A percentile compares a stretch with the other conserved stretches of the same genome.
Conservation (phyloP, 1,284 basidiomycete genomes). For the Anthracocystis walkeri region DNA sequence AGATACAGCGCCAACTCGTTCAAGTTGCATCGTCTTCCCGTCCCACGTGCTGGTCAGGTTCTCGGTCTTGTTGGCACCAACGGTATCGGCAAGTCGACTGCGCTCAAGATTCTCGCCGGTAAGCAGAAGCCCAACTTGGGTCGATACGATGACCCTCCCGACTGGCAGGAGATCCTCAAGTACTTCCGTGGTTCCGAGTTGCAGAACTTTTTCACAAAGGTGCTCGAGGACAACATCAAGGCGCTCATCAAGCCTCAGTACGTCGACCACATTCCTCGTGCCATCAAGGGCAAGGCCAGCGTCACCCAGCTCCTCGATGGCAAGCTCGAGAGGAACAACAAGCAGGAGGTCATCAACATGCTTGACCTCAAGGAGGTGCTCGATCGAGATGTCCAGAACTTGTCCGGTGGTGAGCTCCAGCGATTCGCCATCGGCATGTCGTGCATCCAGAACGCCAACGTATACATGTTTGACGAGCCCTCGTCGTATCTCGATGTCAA, state of each 20-base stretch:
- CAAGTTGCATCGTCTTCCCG: slow-evolving; percentile 68
- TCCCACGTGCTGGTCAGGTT: slow-evolving; percentile 67
- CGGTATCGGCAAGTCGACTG: slow-evolving; percentile 69
- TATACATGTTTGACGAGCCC: slow-evolving; percentile 70
- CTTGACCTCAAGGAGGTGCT: slow-evolving; percentile 66
- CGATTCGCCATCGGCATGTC: slow-evolving; percentile 69
- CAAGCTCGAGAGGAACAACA: slow-evolving; percentile 67
- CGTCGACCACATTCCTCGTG: slow-evolving; percentile 69
- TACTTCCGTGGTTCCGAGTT: slow-evolving; percentile 69
- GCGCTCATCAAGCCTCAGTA: slow-evolving; percentile 70
- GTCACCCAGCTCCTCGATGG: slow-evolving; percentile 66
- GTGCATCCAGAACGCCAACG: slow-evolving; percentile 68
- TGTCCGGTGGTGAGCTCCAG: slow-evolving; percentile 69
- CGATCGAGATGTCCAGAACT: slow-evolving; percentile 65
- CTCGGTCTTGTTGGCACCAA: slow-evolving; percentile 69
- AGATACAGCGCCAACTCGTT: slow-evolving; percentile 69
- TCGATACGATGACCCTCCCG: slow-evolving; percentile 68
- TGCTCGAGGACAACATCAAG: slow-evolving; percentile 70
- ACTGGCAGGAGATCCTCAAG: slow-evolving; percentile 69
- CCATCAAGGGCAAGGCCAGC: slow-evolving; percentile 64
- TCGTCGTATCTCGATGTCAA: slow-evolving; percentile 69
- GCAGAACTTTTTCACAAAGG: slow-evolving; percentile 70
- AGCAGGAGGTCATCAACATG: slow-evolving; percentile 61
- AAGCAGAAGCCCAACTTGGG: slow-evolving; percentile 70
- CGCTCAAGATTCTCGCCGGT: slow-evolving; percentile 68